Conservation (phyloP, 139 green algal genomes). For the Gonium pectorale region DNA sequence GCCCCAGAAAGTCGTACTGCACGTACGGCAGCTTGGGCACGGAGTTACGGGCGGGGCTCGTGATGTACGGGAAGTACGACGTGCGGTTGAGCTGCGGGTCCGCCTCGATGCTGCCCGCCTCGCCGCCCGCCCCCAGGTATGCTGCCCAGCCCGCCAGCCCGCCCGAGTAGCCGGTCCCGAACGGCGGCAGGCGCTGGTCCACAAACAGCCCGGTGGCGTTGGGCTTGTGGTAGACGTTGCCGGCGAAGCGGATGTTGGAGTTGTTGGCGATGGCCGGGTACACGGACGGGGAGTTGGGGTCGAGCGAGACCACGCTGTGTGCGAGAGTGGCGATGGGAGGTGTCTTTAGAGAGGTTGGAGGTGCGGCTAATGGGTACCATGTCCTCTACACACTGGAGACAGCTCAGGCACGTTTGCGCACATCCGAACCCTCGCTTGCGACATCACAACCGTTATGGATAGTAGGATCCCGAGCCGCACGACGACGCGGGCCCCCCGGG, state of each 20-base stretch:
- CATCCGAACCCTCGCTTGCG: too few relatives aligned
- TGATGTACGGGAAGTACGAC: neutral
- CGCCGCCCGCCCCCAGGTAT: slow-evolving; percentile 7
- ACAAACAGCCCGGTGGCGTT: neutral
- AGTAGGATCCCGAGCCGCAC: too few relatives aligned
- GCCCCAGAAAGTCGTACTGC: neutral
- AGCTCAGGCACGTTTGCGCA: too few relatives aligned
- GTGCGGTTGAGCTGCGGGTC: neutral
- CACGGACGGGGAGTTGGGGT: neutral
- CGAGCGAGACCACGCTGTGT: neutral
- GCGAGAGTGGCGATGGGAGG: neutral
- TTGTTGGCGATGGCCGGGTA: slow-evolving; percentile 3
- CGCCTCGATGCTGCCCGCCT: neutral
- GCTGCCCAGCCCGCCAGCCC: slow-evolving; percentile 16
- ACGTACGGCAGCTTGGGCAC: neutral
- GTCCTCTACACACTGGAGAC: too few relatives aligned
- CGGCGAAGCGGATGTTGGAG: neutral
- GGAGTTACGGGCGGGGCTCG: neutral
- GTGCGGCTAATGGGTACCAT: too few relatives aligned
- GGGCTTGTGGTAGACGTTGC: slow-evolving; percentile 32
- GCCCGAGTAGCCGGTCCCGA: slow-evolving; percentile 1
- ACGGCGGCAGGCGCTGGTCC: slow-evolving; percentile 24
- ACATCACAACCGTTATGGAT: too few relatives aligned
- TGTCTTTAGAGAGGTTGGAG: too few relatives aligned
- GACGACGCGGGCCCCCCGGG: too few relatives aligned